Conservation (phyloP, 371 early-diverging fungal genomes). For the Vairimorpha necatrix region DNA sequence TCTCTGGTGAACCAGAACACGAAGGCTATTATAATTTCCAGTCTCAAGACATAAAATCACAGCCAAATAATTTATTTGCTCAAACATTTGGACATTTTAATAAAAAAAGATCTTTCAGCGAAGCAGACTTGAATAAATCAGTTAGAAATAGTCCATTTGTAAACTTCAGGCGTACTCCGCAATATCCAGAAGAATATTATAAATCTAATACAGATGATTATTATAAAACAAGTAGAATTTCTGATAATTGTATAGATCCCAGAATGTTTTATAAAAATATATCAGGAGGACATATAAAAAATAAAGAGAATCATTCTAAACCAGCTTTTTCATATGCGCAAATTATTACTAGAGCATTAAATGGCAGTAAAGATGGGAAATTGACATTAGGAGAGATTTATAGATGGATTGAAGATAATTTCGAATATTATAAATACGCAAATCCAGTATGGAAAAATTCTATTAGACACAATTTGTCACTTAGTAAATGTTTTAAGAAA, state of each 20-base stretch:
- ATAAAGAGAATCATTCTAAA: constrained; percentile 31
- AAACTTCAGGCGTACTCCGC: neutral
- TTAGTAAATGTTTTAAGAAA: constrained; percentile 64
- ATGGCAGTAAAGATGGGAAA: constrained; percentile 31
- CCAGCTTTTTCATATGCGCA: constrained; percentile 63
- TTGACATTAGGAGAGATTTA: constrained; percentile 64
- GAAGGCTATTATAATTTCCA: neutral
- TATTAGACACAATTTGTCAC: constrained; percentile 64
- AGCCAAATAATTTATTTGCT: neutral
- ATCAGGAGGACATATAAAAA: neutral
- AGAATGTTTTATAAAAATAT: constrained; percentile 20
- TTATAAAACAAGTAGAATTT: neutral
- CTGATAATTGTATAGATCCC: constrained; percentile 32
- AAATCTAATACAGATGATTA: neutral
- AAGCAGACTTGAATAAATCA: constrained; percentile 1
- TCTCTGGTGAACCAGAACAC: neutral
- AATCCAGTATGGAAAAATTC: constrained; percentile 65
- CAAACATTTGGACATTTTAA: neutral
- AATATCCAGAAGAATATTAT: neutral
- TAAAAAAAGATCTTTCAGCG: constrained; percentile 13
- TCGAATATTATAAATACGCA: constrained; percentile 60
- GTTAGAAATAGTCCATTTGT: neutral
- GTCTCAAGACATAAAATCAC: neutral
- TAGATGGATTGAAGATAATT: constrained; percentile 61
- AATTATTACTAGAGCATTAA: constrained; percentile 60